phyloP scores from a whole-genome alignment of 2,329 filamentous ascomycete species.

The Rutstroemia sp. region DNA sequence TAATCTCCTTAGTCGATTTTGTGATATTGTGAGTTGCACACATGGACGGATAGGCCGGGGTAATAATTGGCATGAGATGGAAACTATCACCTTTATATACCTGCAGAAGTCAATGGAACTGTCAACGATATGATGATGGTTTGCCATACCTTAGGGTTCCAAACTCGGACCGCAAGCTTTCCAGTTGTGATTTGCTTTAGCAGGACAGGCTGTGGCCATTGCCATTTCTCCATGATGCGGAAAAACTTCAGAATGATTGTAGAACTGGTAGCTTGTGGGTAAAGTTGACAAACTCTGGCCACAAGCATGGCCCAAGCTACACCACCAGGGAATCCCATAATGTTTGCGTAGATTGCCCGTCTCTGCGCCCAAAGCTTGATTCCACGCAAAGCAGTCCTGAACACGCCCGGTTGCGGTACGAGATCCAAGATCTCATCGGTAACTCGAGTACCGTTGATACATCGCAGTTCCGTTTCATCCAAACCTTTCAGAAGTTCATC shows the following conservation, averaged over 20 bases:
- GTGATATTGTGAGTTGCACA: conserved; percentile 95
- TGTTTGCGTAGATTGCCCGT: conserved; percentile 89
- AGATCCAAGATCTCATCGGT: conserved; percentile 86
- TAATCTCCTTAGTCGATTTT: conserved; percentile 74
- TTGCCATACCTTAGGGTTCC: conserved; percentile 75
- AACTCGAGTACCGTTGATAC: conserved; percentile 88
- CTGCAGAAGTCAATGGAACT: conserved; percentile 17
- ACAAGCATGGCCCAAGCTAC: conserved; percentile 98
- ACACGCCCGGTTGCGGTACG: conserved; percentile 84
- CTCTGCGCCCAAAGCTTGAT: conserved; percentile 96
- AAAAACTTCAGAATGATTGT: conserved; percentile 94
- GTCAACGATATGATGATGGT: conserved; percentile 11
- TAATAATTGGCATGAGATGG: conserved; percentile 97
- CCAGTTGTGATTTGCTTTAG: conserved; percentile 83
- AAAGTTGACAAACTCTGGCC: conserved; percentile 90
- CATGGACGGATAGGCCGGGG: conserved; percentile 95
- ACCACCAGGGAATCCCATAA: conserved; percentile 92
- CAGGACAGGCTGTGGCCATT: conserved; percentile 88
- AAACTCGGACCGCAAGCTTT: conserved; percentile 74
- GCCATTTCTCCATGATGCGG: conserved; percentile 81
- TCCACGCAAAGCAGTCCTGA: conserved; percentile 79
- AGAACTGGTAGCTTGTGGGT: conserved; percentile 83
- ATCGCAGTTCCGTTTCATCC: conserved; percentile 79
- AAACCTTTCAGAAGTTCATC: conserved; percentile 78
- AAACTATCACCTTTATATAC: conserved; percentile 50